These are phyloP conservation scores for Epichloe uncinata DNA, from an alignment of 2,329 filamentous ascomycete genomes.

Conservation along the genomic window DNA sequence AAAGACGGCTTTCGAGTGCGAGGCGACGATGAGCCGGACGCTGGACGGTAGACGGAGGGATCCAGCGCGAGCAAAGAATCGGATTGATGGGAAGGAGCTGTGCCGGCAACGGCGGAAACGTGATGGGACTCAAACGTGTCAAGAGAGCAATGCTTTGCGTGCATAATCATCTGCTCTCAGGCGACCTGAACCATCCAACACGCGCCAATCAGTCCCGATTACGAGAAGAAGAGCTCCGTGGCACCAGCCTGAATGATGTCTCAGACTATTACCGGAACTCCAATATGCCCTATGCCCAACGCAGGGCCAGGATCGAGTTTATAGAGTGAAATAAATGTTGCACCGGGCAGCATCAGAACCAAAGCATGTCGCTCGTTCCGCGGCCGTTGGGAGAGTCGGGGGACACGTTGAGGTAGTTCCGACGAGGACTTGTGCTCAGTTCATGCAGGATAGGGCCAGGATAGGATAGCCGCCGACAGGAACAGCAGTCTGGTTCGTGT, in stretches of 20 bases:
- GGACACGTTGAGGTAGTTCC: background rate
- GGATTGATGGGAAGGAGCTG: background rate
- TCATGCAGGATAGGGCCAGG: background rate
- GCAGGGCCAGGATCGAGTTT: background rate
- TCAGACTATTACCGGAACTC: background rate
- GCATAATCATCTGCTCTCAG: background rate
- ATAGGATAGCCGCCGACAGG: background rate
- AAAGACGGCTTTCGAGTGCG: conserved; percentile 14
- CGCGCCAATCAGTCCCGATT: background rate
- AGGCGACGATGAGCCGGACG: conserved; percentile 5
- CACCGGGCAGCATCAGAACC: background rate
- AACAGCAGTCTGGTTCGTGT: background rate
- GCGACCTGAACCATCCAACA: background rate
- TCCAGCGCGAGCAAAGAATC: background rate
- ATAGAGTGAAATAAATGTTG: background rate
- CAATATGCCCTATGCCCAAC: background rate
- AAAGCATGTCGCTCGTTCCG: conserved; percentile 1
- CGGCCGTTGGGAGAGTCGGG: background rate
- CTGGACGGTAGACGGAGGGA: background rate
- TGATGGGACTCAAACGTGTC: background rate
- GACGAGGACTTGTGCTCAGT: background rate
- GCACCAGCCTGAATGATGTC: background rate
- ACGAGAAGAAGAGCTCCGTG: background rate
- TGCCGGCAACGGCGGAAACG: background rate
- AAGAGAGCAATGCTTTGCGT: background rate